Conservation (phyloP, 306 rosid species). For the Cicer bijugum region DNA sequence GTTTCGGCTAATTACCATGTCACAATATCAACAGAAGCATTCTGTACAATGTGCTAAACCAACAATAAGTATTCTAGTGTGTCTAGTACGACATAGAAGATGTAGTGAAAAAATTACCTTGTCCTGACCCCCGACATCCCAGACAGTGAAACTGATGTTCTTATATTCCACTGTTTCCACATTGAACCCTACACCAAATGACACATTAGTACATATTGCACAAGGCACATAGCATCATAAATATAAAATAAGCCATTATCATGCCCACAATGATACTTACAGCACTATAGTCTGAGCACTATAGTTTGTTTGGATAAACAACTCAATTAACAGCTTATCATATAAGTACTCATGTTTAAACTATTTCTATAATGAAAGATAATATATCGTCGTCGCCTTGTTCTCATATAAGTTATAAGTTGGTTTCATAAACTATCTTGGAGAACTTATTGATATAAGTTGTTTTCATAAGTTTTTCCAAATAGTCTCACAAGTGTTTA, state of each 20-base stretch:
- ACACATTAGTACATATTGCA: slow-evolving; percentile 31
- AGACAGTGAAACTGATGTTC: slow-evolving; percentile 96
- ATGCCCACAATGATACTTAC: not conserved
- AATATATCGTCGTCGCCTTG: too few species aligned
- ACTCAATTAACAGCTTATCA: too few species aligned
- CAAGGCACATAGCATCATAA: not conserved
- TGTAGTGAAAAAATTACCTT: slow-evolving; percentile 54
- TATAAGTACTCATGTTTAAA: too few species aligned
- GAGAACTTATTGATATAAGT: too few species aligned
- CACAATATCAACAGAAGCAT: slow-evolving; percentile 34
- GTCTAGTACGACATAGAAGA: not conserved
- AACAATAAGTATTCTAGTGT: not conserved
- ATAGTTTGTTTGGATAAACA: too few species aligned
- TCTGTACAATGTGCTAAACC: not conserved
- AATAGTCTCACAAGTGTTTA: too few species aligned
- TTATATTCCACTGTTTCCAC: slow-evolving; percentile 96
- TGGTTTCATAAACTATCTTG: too few species aligned
- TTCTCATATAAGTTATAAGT: too few species aligned
- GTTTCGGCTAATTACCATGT: not conserved
- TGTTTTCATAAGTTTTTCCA: too few species aligned
- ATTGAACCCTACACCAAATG: slow-evolving; percentile 68
- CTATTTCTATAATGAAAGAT: too few species aligned
- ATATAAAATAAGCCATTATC: not conserved
- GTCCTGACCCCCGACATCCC: slow-evolving; percentile 99
- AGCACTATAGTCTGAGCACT: too few species aligned